Evolutionary conservation across 495 filamentous ascomycete genomes (phyloP), one percentile per base, ranked within the genome.

Genomic region (Neurospora tetrasperma): DNA sequence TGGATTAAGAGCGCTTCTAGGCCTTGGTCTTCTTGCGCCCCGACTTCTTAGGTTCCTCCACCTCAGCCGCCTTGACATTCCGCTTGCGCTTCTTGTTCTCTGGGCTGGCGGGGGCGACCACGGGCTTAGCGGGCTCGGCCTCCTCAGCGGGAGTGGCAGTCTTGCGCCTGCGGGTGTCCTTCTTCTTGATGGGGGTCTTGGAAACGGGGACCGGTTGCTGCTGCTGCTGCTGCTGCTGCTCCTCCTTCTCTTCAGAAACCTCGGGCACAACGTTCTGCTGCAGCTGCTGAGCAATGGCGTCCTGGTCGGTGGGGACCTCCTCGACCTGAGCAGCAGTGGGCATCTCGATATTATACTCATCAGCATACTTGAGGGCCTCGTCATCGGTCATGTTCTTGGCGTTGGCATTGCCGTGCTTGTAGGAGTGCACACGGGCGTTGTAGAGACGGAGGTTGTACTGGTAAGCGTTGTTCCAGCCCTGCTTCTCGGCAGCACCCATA

Each of bases 381-480:
- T 86, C 84, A 40, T 90, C 87, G 2, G 80, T 84, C 83, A 92
- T 88, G 74, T 86, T 84, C 76, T 88, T 88, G 72, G 90, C 90
- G 41, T 90, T 84, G 4, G 82, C 80, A 74, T 93, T 91, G 70
- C 86, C 85, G 66, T 83, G 81, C 84, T 92, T 93, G 84, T 95
- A 95, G 3, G 89, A 90, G 75, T 89, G 87, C 73, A 92, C 86
- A 70, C 90, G 88, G 14, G 88, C 88, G 76, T 91, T 89, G 84
- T 94, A 94, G 39, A 89, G 81, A 20, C 89, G 89, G 66, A 93
- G 88, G 78, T 94, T 94, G 81, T 91, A 88, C 74, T 87, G 86
- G 78, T 94, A 94, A 23, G 89, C 85, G 54, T 89, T 84, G 80
- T 92, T 91, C 90, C 91, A 94, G 75, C 89, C 81, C 75, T 89